Conservation (phyloP, 1,139 yeast species). For the Ogataea hybrid region DNA sequence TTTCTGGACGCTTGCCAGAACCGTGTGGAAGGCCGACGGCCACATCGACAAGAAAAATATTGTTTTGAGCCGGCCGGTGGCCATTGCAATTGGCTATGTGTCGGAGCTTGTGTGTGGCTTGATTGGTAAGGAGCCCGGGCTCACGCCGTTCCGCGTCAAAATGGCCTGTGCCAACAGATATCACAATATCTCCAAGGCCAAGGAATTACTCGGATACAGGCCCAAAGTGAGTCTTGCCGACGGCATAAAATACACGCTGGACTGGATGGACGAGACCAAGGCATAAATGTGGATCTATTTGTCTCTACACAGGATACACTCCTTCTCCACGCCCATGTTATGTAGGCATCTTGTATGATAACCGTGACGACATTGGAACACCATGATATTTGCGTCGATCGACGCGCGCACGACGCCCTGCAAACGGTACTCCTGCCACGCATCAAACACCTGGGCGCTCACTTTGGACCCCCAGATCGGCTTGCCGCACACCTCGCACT, state of each 20-base stretch:
- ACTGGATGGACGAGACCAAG: constrained; percentile 75
- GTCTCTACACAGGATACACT: constrained; percentile 32
- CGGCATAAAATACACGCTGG: constrained; percentile 77
- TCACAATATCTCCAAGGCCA: constrained; percentile 89
- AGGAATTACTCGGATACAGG: constrained; percentile 66
- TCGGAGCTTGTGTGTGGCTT: constrained; percentile 71
- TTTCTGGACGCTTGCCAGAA: constrained; percentile 96
- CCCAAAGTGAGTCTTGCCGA: constrained; percentile 81
- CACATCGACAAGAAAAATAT: constrained; percentile 68
- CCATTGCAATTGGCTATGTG: constrained; percentile 75
- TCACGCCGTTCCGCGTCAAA: constrained; percentile 92
- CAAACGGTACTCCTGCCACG: constrained; percentile 44
- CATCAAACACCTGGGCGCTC: constrained; percentile 38
- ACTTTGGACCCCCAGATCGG: constrained; percentile 61
- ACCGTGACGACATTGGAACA: constrained; percentile 61
- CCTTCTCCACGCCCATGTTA: constrained; percentile 39
- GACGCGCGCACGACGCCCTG: constrained; percentile 10
- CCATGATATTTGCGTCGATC: constrained; percentile 35
- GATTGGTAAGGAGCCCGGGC: constrained; percentile 83
- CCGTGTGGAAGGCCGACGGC: constrained; percentile 97
- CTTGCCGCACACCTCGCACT: constrained; percentile 72
- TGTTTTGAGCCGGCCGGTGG: constrained; percentile 69
- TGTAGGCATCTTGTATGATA: constrained; percentile 64
- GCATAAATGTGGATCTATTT: constrained; percentile 15
- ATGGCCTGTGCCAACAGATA: constrained; percentile 95